Evolutionary conservation across 768 basidiomycete genomes (phyloP).

Genomic region (Clitopilus passeckerianus): DNA sequence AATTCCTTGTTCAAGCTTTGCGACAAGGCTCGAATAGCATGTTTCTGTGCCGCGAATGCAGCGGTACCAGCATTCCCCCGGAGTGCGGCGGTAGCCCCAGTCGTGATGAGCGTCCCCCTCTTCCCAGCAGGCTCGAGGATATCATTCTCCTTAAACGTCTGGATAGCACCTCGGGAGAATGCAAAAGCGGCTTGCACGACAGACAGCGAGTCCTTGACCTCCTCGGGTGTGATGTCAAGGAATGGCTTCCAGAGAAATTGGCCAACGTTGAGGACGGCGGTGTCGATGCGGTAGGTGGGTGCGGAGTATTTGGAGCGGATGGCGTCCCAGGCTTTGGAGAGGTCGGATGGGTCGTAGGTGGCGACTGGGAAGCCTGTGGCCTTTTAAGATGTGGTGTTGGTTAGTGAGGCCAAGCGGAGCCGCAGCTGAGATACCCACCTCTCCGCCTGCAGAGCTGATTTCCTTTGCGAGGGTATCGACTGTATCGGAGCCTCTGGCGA

Average conservation of each 20-base stretch:
- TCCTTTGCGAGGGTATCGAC: slow-evolving; percentile 50
- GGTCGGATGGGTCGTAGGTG: slow-evolving; percentile 43
- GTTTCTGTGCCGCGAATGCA: slow-evolving; percentile 61
- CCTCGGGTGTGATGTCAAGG: slow-evolving; percentile 55
- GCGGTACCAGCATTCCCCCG: slow-evolving; percentile 61
- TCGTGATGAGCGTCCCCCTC: slow-evolving; percentile 64
- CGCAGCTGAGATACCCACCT: slow-evolving; percentile 28
- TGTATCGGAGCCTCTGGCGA: slow-evolving; percentile 51
- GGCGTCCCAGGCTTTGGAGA: slow-evolving; percentile 42
- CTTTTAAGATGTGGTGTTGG: slow-evolving; percentile 23
- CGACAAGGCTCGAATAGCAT: slow-evolving; percentile 54
- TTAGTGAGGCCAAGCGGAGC: neutral
- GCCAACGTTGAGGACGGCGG: slow-evolving; percentile 61
- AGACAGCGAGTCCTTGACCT: slow-evolving; percentile 45
- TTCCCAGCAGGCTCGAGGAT: slow-evolving; percentile 44
- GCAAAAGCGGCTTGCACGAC: slow-evolving; percentile 53
- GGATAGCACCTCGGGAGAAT: slow-evolving; percentile 57
- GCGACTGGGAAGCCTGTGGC: slow-evolving; percentile 52
- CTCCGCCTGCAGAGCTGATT: slow-evolving; percentile 53
- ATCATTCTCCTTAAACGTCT: slow-evolving; percentile 55
- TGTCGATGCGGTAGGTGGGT: slow-evolving; percentile 48
- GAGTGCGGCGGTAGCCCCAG: slow-evolving; percentile 64
- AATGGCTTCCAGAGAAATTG: slow-evolving; percentile 61
- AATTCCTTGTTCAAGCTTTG: slow-evolving; percentile 77
- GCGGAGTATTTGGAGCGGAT: slow-evolving; percentile 42